Percentiles rank a stretch among this genome's conserved stretches.
Evolutionary conservation across 805 yeast species (phyloP).

Genomic region (Yarrowia sp.): DNA sequence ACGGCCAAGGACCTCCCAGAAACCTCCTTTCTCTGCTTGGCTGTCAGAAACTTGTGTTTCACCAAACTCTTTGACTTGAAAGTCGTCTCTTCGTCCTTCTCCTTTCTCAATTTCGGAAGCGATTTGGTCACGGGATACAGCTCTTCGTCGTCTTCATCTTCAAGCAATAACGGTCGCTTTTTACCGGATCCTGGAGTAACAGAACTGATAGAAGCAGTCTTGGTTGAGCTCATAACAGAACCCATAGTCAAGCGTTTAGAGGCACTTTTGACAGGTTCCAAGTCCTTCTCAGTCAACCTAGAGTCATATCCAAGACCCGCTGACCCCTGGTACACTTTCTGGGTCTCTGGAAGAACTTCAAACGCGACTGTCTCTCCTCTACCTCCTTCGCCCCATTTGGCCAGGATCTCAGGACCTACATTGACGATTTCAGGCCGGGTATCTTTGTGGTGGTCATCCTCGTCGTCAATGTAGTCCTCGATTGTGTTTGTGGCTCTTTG

Average conservation of each 20-base stretch:
- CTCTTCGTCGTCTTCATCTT: constrained; percentile 19
- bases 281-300: background rate
- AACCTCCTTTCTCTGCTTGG: background rate
- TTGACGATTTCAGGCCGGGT: background rate
- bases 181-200: constrained; percentile 7
- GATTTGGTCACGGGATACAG: constrained; percentile 13
- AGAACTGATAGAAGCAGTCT: no score
- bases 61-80: background rate
- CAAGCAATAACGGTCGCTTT: constrained; percentile 7
- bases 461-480: constrained; percentile 51
- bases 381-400: background rate
- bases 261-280: no score
- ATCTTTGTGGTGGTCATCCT: constrained; percentile 44
- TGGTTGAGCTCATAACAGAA: no score
- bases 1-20: background rate
- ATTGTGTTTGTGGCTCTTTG: constrained; percentile 40
- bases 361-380: background rate
- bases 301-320: constrained; percentile 16
- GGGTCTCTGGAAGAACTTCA: constrained; percentile 16
- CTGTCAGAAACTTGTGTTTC: constrained; percentile 19
- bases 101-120: constrained; percentile 17
- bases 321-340: background rate
- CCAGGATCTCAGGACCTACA: constrained; percentile 7
- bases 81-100: background rate
- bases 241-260: no score